phyloP scores from a whole-genome alignment of 148 eudicot species.

The Suaeda aralocaspica region DNA sequence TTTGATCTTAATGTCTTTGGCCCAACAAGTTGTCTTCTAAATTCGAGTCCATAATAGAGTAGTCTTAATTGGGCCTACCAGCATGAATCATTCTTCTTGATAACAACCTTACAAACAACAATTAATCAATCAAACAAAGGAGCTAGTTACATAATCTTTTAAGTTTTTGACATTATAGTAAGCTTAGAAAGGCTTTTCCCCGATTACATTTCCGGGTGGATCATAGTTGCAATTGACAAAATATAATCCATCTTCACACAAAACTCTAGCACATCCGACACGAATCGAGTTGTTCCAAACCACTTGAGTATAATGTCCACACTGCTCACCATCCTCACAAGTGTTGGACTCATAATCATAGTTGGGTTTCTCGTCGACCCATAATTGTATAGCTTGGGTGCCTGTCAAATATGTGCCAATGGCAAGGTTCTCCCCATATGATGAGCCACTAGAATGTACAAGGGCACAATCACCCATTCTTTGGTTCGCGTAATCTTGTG shows the following conservation, averaged over 20 bases:
- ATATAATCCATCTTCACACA: background rate
- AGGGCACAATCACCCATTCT: constrained; percentile 25
- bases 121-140: no score
- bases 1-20: no score
- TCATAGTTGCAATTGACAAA: constrained; percentile 7
- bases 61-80: no score
- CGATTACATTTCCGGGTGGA: constrained; percentile 2
- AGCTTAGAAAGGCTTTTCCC: constrained; percentile 27
- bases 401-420: constrained; percentile 17
- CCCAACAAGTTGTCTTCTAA: no score
- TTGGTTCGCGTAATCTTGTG: constrained; percentile 25
- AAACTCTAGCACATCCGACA: constrained; percentile 15
- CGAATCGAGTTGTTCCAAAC: constrained; percentile 8
- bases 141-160: no score
- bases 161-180: no score
- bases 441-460: constrained; percentile 25
- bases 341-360: constrained; percentile 32
- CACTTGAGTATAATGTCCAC: constrained; percentile 15
- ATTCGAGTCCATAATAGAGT: no score
- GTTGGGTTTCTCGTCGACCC: constrained; percentile 30
- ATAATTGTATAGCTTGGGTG: constrained; percentile 20
- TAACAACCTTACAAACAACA: no score
- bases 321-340: constrained; percentile 21
- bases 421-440: constrained; percentile 36
- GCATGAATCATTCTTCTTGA: no score